Evolutionary conservation across 176 grass and related monocot genomes (phyloP).

Genomic region (bread wheat (Triticum aestivum)): DNA sequence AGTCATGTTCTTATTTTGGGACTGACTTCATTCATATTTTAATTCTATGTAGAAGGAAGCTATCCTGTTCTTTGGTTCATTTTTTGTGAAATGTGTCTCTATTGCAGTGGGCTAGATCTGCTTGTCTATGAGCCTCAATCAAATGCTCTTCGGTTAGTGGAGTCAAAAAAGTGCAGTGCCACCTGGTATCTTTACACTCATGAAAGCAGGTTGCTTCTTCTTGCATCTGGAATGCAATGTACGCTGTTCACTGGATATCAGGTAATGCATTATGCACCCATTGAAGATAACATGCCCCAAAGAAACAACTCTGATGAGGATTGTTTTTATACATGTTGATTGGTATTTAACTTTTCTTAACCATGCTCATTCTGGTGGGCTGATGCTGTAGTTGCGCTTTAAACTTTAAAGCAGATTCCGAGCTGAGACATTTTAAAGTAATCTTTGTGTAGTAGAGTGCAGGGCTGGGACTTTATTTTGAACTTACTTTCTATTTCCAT

Average conservation of each 20-base stretch:
- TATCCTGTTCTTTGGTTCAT: constrained; percentile 19
- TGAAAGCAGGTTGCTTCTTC: constrained; percentile 96
- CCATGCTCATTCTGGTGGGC: background rate
- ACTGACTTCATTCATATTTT: background rate
- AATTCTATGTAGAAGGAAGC: constrained; percentile 18
- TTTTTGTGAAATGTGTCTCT: constrained; percentile 18
- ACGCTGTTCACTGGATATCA: constrained; percentile 76
- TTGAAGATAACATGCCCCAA: background rate
- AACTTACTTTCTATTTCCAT: background rate
- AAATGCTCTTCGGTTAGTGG: constrained; percentile 66
- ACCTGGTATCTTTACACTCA: constrained; percentile 95
- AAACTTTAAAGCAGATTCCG: background rate
- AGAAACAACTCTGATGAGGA: background rate
- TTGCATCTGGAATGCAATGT: constrained; percentile 97
- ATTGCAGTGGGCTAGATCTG: constrained; percentile 82
- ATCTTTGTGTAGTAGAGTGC: background rate
- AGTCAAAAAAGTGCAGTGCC: constrained; percentile 73
- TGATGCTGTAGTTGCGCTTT: background rate
- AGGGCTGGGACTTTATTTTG: background rate
- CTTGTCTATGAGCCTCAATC: constrained; percentile 75
- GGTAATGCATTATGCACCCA: constrained; percentile 46
- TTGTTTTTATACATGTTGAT: background rate
- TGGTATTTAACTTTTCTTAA: constrained; percentile 9
- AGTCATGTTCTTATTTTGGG: constrained; percentile 1
- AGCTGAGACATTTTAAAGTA: constrained; percentile 1